Conservation (phyloP, 345 rosid genomes). For the Salix suchowensis region DNA sequence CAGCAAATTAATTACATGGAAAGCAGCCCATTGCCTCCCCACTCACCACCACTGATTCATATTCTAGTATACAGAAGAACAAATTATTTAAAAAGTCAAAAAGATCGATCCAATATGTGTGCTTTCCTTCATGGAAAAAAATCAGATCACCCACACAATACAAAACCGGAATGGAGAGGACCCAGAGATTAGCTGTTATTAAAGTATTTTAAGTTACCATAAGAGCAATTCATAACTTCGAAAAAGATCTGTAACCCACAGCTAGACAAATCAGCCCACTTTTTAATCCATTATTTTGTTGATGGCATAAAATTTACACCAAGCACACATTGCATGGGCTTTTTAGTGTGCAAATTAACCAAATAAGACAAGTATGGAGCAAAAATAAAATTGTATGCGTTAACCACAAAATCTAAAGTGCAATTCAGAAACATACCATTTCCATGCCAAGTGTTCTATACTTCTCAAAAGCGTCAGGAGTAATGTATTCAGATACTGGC, state of each 20-base stretch:
- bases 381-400: background rate
- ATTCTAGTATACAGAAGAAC: background rate
- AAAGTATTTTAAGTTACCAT: background rate
- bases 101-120: background rate
- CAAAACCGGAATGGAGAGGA: background rate
- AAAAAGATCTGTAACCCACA: background rate
- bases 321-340: background rate
- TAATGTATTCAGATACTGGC: conserved; percentile 91
- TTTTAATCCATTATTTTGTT: background rate
- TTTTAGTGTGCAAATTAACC: background rate
- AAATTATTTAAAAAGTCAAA: background rate
- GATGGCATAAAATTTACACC: background rate
- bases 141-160: background rate
- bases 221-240: background rate
- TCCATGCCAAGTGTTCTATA: conserved; percentile 83
- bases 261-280: background rate
- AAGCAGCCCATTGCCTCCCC: background rate
- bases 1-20: background rate
- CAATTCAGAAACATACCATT: conserved; percentile 55
- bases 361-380: background rate
- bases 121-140: background rate
- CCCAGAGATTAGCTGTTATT: background rate
- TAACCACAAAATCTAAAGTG: background rate
- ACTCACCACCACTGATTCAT: background rate
- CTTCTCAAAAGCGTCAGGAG: conserved; percentile 90